Percentiles rank a stretch among this genome's conserved stretches.
These are phyloP conservation scores for Yamadazyma spencermartinsiae DNA, from an alignment of 1,139 yeast species.

Conservation along the genomic window DNA sequence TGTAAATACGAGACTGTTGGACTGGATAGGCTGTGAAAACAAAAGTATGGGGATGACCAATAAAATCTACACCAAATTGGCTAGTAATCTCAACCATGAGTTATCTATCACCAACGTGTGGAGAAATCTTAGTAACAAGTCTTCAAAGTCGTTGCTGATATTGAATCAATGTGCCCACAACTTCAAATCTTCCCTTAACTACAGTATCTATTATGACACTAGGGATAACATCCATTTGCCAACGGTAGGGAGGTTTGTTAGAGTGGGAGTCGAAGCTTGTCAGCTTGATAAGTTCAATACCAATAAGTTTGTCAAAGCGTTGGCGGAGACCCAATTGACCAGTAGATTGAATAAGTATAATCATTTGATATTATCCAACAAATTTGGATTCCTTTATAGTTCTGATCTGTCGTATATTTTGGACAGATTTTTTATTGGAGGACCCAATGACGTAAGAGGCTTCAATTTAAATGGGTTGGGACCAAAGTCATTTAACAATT, in stretches of 20 bases:
- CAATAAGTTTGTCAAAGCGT: conserved; percentile 44
- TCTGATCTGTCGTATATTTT: conserved; percentile 50
- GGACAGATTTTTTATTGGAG: conserved; percentile 59
- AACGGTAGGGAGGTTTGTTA: conserved; percentile 53
- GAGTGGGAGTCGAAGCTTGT: conserved; percentile 59
- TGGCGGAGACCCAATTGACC: conserved; percentile 50
- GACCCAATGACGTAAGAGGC: conserved; percentile 81
- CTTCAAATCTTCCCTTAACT: conserved; percentile 57
- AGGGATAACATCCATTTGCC: conserved; percentile 61
- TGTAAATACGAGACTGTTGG: conserved; percentile 61
- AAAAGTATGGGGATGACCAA: conserved; percentile 62
- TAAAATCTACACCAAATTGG: conserved; percentile 42
- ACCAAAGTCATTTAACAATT: conserved; percentile 61
- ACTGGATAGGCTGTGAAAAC: conserved; percentile 57
- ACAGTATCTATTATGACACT: conserved; percentile 54
- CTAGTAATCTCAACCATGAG: conserved; percentile 48
- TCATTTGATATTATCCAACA: conserved; percentile 43
- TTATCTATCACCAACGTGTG: conserved; percentile 63
- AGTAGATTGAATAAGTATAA: conserved; percentile 23
- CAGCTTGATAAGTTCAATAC: conserved; percentile 35
- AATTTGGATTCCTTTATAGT: conserved; percentile 53
- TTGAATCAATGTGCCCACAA: conserved; percentile 57
- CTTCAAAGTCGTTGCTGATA: conserved; percentile 35
- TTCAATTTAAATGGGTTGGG: conserved; percentile 81
- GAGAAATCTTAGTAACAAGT: conserved; percentile 55